Evolutionary conservation across 495 filamentous ascomycete genomes (phyloP), one percentile per base, ranked within the genome.

Genomic region (Rostrohypoxylon terebratum): DNA sequence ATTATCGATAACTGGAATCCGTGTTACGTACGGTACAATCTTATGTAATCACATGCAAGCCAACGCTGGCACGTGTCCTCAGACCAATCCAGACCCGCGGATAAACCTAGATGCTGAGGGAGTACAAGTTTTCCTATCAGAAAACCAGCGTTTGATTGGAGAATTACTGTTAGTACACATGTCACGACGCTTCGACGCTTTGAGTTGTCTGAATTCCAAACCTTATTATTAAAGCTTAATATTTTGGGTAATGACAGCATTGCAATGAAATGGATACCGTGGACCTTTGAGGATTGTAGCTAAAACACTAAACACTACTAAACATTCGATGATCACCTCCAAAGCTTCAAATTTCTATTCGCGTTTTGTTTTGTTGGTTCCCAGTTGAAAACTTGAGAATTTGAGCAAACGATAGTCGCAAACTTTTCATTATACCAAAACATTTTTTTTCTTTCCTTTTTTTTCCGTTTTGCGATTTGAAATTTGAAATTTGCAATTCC

Each of bases 11-110:
- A 18, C 18, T 9, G 1, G 28, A 18, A n/a, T 42, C n/a, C n/a
- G n/a, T n/a, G n/a, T n/a, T n/a, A n/a, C n/a, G n/a, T 55, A 8
- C 7, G 21, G 11, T 31, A 21, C 1, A 44, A 18, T 59, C n/a
- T n/a, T 59, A 59, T 36, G 18, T 59, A 59, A 59, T 21, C 55
- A 59, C 1, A 50, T 51, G 59, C 50, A 69, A 66, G 60, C 68
- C 64, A 31, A 67, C 55, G 14, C 48, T 73, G 69, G 75, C 75
- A 77, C 75, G 75, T 77, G 75, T 77, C 75, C 75, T 77, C 36
- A 77, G 68, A 14, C 67, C 36, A 48, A n/a, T 71, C 62, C 40
- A 63, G 66, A 71, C 40, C 36, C 40, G 55, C 55, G 25, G 20
- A 42, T 14, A n/a, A 14, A 14, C 13, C 11, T 2, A 4, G 38